These are phyloP conservation scores for Aspergillus ibericus DNA, from an alignment of 2,329 filamentous ascomycete species.

Conservation along the genomic window DNA sequence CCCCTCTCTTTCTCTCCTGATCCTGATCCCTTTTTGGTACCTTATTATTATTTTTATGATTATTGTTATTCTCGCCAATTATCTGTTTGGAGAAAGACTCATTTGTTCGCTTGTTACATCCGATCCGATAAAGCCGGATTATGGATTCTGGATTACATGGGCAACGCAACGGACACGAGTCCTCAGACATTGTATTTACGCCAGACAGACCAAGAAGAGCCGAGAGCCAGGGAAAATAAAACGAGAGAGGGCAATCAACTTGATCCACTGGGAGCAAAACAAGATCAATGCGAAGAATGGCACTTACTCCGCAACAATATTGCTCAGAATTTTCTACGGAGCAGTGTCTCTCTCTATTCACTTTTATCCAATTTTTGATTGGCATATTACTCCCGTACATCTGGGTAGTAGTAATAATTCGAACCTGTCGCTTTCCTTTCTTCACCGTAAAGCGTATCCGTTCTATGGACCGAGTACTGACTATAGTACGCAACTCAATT, in stretches of 20 bases:
- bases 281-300: neutral
- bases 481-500: neutral
- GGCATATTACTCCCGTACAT: no score
- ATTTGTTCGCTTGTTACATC: neutral
- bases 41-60: no score
- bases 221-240: neutral
- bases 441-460: neutral
- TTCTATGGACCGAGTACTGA: no score
- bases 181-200: conserved; percentile 1
- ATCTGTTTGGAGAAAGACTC: neutral
- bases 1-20: neutral
- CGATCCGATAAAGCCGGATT: conserved; percentile 7
- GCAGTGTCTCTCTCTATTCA: neutral
- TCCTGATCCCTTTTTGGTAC: neutral
- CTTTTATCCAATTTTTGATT: neutral
- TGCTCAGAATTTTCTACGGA: neutral
- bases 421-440: neutral
- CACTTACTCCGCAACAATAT: neutral
- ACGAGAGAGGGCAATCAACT: neutral
- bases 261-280: conserved; percentile 6
- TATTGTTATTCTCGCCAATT: neutral
- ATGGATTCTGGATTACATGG: neutral
- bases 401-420: no score
- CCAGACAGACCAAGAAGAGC: neutral
- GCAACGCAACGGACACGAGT: neutral